phyloP scores from a whole-genome alignment of 441 rosid species.

The Gossypium schwendimanii region DNA sequence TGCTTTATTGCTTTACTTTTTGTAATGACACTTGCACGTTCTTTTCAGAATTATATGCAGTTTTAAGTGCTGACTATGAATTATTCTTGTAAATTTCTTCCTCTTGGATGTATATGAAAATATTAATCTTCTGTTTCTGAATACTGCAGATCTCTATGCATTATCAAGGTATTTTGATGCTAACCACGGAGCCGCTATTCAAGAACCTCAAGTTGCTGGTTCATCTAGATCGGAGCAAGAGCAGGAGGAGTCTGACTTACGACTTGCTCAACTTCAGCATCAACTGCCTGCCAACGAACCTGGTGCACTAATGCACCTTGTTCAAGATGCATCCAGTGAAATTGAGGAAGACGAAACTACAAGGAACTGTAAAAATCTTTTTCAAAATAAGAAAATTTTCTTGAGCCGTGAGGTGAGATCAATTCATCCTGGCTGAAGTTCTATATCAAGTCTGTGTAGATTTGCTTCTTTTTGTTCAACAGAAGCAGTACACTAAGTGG shows the following conservation, averaged over 20 bases:
- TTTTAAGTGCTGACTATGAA: not conserved
- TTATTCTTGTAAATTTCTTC: not conserved
- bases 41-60: not conserved
- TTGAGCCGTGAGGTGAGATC: slow-evolving; percentile 80
- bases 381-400: slow-evolving; percentile 62
- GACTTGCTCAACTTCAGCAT: slow-evolving; percentile 88
- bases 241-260: slow-evolving; percentile 60
- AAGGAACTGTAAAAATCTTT: slow-evolving; percentile 59
- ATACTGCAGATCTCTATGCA: slow-evolving; percentile 75
- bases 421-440: not conserved
- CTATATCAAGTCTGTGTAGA: not conserved
- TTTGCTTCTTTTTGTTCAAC: not conserved
- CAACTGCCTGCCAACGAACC: slow-evolving; percentile 87
- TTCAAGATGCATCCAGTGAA: slow-evolving; percentile 48
- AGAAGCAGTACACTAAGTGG: not conserved
- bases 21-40: slow-evolving; percentile 1
- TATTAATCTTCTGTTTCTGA: not conserved
- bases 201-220: slow-evolving; percentile 32
- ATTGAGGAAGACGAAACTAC: slow-evolving; percentile 74
- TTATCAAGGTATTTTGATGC: slow-evolving; percentile 65
- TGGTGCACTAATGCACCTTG: slow-evolving; percentile 83
- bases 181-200: slow-evolving; percentile 35
- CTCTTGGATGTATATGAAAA: not conserved
- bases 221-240: slow-evolving; percentile 37
- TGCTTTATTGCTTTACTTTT: slow-evolving; percentile 10